Conservation (phyloP, 1,139 yeast species). For the Saccharomyces hybrid region DNA sequence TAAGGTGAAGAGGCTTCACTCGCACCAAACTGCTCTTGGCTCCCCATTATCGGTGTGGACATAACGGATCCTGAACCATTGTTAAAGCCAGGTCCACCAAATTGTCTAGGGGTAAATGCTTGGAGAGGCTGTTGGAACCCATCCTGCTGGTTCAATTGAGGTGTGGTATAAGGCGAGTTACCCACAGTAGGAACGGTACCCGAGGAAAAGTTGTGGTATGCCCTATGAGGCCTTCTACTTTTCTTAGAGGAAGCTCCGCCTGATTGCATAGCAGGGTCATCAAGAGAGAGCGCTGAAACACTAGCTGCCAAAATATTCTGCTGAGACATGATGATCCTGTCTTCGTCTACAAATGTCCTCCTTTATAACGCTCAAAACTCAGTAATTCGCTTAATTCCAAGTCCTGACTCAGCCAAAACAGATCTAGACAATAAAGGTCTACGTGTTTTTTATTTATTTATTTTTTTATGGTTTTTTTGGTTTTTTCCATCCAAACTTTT, state of each 20-base stretch:
- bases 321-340: constrained; percentile 11
- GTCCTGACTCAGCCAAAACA: not conserved
- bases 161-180: constrained; percentile 1
- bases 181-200: constrained; percentile 2
- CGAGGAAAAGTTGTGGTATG: constrained; percentile 18
- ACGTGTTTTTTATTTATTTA: constrained; percentile 1
- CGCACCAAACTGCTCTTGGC: constrained; percentile 5
- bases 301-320: constrained; percentile 10
- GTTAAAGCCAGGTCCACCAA: constrained; percentile 2
- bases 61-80: constrained; percentile 6
- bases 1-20: constrained; percentile 11
- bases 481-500: not conserved
- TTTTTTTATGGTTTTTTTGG: not conserved
- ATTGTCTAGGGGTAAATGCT: not conserved
- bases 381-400: not conserved
- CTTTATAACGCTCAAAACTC: not conserved
- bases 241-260: constrained; percentile 9
- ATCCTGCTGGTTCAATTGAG: constrained; percentile 2
- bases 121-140: constrained; percentile 1
- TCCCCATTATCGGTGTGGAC: constrained; percentile 1
- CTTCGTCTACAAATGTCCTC: not conserved
- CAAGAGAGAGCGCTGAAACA: constrained; percentile 18
- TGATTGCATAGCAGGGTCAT: constrained; percentile 7
- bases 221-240: constrained; percentile 22
- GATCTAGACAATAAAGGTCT: not conserved